phyloP scores from a whole-genome alignment of 1,139 yeast species.

The Pichia sp. region DNA sequence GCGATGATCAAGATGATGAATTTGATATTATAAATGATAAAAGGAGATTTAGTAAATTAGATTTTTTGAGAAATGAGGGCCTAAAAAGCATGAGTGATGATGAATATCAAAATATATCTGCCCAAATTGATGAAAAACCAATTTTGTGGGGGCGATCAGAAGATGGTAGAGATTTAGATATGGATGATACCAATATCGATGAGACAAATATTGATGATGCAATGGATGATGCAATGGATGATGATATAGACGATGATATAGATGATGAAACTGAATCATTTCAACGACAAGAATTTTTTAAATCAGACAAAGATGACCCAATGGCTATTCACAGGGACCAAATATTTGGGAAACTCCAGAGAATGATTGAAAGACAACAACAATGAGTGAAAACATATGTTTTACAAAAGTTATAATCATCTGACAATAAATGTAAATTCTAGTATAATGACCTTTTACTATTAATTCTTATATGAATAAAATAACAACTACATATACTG shows the following conservation, averaged over 20 bases:
- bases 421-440: no score
- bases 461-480: no score
- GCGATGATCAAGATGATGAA: slow-evolving; percentile 37
- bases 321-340: slow-evolving; percentile 57
- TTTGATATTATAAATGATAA: slow-evolving; percentile 30
- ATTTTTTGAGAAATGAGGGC: slow-evolving; percentile 25
- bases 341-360: slow-evolving; percentile 51
- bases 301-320: slow-evolving; percentile 50
- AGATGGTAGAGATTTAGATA: slow-evolving; percentile 20
- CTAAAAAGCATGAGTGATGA: slow-evolving; percentile 28
- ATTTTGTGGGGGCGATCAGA: slow-evolving; percentile 6
- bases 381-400: no score
- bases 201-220: slow-evolving; percentile 26
- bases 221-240: slow-evolving; percentile 27
- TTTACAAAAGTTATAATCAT: no score
- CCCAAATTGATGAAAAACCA: slow-evolving; percentile 18
- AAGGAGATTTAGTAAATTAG: slow-evolving; percentile 25
- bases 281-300: slow-evolving; percentile 45
- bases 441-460: no score
- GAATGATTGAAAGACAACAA: slow-evolving; percentile 35
- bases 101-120: slow-evolving; percentile 29
- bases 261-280: slow-evolving; percentile 25
- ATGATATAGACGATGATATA: slow-evolving; percentile 20
- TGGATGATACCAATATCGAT: slow-evolving; percentile 25
- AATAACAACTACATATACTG: no score